phyloP scores from a whole-genome alignment of 768 basidiomycete species.

The Mycena vitilis region DNA sequence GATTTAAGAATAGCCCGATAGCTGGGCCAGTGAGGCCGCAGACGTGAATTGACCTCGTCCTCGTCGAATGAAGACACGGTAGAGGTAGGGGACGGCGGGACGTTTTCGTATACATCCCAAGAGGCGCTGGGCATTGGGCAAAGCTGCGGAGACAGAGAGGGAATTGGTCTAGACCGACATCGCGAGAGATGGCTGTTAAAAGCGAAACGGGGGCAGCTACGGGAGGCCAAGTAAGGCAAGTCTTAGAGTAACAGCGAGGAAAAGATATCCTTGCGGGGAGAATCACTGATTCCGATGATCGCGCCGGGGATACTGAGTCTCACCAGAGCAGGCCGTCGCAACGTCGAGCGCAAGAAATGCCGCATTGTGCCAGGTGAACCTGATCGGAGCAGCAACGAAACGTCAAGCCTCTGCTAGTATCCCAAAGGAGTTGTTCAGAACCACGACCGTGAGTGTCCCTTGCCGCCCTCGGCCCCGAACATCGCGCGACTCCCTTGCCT shows the following conservation, averaged over 20 bases:
- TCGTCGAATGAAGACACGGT: constrained; percentile 62
- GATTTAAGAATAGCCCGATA: constrained; percentile 60
- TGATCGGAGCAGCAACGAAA: not conserved
- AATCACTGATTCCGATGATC: constrained; percentile 18
- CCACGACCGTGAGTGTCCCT: not conserved
- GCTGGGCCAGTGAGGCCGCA: constrained; percentile 71
- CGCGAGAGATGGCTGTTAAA: constrained; percentile 12
- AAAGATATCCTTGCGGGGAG: constrained; percentile 14
- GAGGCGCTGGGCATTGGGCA: constrained; percentile 9
- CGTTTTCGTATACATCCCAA: constrained; percentile 14
- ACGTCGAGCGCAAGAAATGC: not conserved
- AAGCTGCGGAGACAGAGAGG: not conserved
- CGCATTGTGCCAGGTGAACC: constrained; percentile 13
- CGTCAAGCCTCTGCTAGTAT: not conserved
- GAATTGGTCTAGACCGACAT: constrained; percentile 14
- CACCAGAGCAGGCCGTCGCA: not conserved
- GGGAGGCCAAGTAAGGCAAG: constrained; percentile 28
- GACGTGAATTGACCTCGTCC: constrained; percentile 71
- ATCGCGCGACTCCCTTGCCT: constrained; percentile 15
- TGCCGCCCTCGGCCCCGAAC: not conserved
- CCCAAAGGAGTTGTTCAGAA: not conserved
- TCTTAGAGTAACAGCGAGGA: constrained; percentile 25
- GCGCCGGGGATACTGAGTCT: constrained; percentile 16
- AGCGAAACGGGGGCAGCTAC: constrained; percentile 15
- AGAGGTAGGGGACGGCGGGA: constrained; percentile 39